Percentiles rank a stretch among this genome's conserved stretches.
Evolutionary conservation across 2,329 filamentous ascomycete genomes (phyloP).

Genomic region (Colletotrichum sansevieriae): DNA sequence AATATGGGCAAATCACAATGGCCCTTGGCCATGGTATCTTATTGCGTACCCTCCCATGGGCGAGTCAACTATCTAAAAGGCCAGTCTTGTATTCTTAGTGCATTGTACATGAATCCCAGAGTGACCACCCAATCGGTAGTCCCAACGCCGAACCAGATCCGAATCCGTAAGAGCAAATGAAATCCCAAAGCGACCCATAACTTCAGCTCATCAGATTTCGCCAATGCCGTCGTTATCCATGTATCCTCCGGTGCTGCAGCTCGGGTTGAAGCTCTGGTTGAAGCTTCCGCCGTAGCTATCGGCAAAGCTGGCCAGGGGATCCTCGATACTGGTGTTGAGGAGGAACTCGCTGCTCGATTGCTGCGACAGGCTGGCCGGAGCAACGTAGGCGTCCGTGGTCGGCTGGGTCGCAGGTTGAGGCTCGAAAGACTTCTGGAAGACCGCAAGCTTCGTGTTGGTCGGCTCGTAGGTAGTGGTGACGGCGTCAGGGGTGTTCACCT

Average conservation of each 20-base stretch:
- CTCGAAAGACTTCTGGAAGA: slow-evolving; percentile 23
- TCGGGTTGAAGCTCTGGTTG: not conserved
- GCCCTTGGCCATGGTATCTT: slow-evolving; percentile 34
- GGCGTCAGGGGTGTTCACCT: slow-evolving; percentile 41
- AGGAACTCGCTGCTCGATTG: not conserved
- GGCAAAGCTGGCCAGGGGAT: slow-evolving; percentile 27
- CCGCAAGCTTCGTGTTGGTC: slow-evolving; percentile 22
- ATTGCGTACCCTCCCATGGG: slow-evolving; percentile 17
- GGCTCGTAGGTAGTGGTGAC: slow-evolving; percentile 22
- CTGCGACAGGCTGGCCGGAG: slow-evolving; percentile 27
- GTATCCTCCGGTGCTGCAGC: slow-evolving; percentile 37
- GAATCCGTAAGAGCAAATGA: slow-evolving; percentile 7
- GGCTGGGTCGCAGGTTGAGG: slow-evolving; percentile 6
- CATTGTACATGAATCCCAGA: slow-evolving; percentile 29
- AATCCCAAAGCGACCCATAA: not conserved
- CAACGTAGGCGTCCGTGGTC: not conserved
- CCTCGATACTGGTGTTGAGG: slow-evolving; percentile 5
- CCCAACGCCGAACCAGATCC: slow-evolving; percentile 31
- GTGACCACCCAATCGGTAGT: slow-evolving; percentile 10
- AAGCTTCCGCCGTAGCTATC: slow-evolving; percentile 8
- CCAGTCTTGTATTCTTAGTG: slow-evolving; percentile 16
- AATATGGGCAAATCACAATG: slow-evolving; percentile 6
- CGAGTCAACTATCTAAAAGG: slow-evolving; percentile 26
- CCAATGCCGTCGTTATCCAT: slow-evolving; percentile 49
- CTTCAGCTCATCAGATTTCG: slow-evolving; percentile 49